These are phyloP conservation scores for Cenchrus americanus DNA, from an alignment of 176 grass and related monocot species.

Conservation along the genomic window DNA sequence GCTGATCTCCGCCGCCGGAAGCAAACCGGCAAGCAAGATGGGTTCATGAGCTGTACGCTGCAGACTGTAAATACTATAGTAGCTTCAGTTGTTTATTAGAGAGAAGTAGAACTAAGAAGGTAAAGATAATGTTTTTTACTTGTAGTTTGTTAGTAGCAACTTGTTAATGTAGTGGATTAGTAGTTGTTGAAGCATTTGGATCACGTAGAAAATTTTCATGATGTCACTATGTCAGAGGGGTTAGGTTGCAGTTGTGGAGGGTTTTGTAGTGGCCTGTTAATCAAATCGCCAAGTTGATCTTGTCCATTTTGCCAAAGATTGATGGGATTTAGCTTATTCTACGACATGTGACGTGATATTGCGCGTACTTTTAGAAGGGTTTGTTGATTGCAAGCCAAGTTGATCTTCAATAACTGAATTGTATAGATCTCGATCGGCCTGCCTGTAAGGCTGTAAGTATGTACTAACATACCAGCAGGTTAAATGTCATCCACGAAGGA, in stretches of 20 bases:
- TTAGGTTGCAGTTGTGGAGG: constrained; percentile 2
- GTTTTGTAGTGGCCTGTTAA: constrained; percentile 20
- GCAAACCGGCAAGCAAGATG: constrained; percentile 46
- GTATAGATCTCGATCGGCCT: constrained; percentile 1
- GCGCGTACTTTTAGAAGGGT: constrained; percentile 11
- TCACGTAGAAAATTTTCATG: constrained; percentile 31
- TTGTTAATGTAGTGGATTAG: constrained; percentile 24
- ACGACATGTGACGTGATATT: constrained; percentile 37
- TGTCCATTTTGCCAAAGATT: constrained; percentile 24
- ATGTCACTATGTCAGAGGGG: constrained; percentile 23
- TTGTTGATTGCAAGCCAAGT: constrained; percentile 16
- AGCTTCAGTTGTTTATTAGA: constrained; percentile 44
- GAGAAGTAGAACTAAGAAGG: background rate
- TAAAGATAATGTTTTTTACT: background rate
- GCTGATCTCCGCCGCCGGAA: constrained; percentile 53
- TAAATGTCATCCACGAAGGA: background rate
- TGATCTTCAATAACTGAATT: constrained; percentile 37
- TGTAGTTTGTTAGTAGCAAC: background rate
- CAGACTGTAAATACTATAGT: constrained; percentile 21
- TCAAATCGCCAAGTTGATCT: constrained; percentile 37
- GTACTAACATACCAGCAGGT: no score
- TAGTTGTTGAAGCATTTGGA: constrained; percentile 20
- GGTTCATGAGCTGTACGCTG: constrained; percentile 1
- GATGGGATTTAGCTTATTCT: constrained; percentile 26
- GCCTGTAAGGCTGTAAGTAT: constrained; percentile 3